Conservation (phyloP, 257 asterid species). For the Craterostigma plantagineum region DNA sequence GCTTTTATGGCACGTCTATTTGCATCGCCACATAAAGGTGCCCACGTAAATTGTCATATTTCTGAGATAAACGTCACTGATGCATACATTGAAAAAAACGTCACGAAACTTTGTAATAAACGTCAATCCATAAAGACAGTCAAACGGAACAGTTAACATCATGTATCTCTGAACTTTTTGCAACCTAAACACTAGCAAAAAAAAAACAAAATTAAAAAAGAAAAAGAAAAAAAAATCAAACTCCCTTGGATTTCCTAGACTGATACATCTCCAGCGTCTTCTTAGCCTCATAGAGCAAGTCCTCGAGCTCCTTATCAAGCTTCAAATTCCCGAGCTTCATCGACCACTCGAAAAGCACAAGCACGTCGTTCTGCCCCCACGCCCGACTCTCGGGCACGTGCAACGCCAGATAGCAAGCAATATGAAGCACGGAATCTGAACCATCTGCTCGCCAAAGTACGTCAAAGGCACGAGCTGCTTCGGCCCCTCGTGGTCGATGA, state of each 20-base stretch:
- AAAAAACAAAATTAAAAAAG: too few relatives aligned
- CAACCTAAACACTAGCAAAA: too few relatives aligned
- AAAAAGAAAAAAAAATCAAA: too few relatives aligned
- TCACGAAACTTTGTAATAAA: too few relatives aligned
- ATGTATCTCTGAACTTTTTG: too few relatives aligned
- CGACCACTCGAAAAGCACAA: constrained; percentile 43
- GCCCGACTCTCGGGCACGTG: constrained; percentile 51
- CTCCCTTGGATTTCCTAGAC: constrained; percentile 29
- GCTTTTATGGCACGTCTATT: too few relatives aligned
- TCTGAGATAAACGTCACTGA: too few relatives aligned
- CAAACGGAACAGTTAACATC: too few relatives aligned
- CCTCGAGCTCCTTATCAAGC: constrained; percentile 29
- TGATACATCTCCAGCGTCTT: constrained; percentile 56
- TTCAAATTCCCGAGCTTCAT: constrained; percentile 26
- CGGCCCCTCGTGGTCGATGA: constrained; percentile 27
- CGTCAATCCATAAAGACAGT: too few relatives aligned
- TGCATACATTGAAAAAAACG: too few relatives aligned
- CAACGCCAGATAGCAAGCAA: constrained; percentile 48
- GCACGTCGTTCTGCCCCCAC: constrained; percentile 35
- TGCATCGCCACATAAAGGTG: too few relatives aligned
- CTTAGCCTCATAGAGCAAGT: constrained; percentile 37
- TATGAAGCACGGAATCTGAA: constrained; percentile 40
- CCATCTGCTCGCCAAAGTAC: constrained; percentile 52
- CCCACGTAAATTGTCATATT: too few relatives aligned
- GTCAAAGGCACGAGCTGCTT: constrained; percentile 31